Base-by-base conservation (phyloP, 129 eudicot genomes). In the Ambrosia artemisiifolia region DNA sequence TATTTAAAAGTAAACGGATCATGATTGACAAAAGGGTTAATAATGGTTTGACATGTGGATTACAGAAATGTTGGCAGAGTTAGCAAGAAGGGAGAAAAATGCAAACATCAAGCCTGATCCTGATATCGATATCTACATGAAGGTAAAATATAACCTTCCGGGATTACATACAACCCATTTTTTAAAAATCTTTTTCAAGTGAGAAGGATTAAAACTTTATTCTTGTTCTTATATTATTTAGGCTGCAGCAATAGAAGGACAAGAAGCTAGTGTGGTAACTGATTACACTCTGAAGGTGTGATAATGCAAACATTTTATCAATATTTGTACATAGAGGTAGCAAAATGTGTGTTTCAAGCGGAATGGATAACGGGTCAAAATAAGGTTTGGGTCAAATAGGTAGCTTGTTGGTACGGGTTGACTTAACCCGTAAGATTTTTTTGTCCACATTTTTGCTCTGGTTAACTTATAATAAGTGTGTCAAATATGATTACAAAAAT, bases 91-190 rank as follows among this genome's bases (percentile, higher is more conserved):
- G 40, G 98, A 92, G 81, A 92, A 92, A 73, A 74, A 76, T 12
- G 93, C 96, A n/a, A 86, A 81, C 62, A 86, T 92, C 69, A 88
- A 88, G 80, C 98, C 98, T 20, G 96, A 92, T 80, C 86, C 96
- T 42, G 91, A 92, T 81, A 65, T 92, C 46, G 98, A 92, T 80
- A 20, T 88, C 54, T 92, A 35, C 86, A 88, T 92, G 98, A 92
- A 92, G 96, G 43, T 38, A 38, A 38, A 38, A 38, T 1, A 35
- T 35, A 35, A 38, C 0, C 43, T 38, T 38, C 1, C 5, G 43
- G 8, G 43, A 38, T 38, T 5, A 38, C 43, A 38, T 1, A 38
- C 4, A 4, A 38, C 8, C 43, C 6, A 5, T 7, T 38, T 38
- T 38, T 8, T 38, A 4, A 5, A 38, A 38, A 4, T 5, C 43